Percentiles rank a stretch among this genome's conserved stretches.
These are phyloP conservation scores for Triticum timopheevii DNA, from an alignment of 176 grass and related monocot genomes.

Conservation along the genomic window DNA sequence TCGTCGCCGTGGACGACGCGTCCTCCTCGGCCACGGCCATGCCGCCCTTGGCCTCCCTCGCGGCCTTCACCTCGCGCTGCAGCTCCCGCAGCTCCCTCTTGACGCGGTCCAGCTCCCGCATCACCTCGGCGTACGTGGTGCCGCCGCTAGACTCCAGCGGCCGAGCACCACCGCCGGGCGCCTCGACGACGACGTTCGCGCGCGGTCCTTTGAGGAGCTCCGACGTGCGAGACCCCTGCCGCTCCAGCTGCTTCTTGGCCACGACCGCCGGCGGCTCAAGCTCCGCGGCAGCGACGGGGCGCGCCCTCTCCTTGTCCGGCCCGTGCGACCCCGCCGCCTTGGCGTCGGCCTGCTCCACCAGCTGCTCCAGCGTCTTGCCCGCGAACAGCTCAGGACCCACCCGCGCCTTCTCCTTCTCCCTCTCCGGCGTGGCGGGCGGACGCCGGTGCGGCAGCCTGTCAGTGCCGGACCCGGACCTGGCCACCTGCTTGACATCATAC, in stretches of 20 bases:
- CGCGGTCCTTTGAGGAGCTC: slow-evolving; percentile 16
- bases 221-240: slow-evolving; percentile 25
- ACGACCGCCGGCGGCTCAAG: slow-evolving; percentile 30
- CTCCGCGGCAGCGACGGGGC: slow-evolving; percentile 11
- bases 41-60: slow-evolving; percentile 36
- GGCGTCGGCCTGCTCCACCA: not conserved
- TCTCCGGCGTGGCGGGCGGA: slow-evolving; percentile 16
- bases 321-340: too few species aligned
- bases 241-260: slow-evolving; percentile 30
- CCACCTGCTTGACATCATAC: not conserved
- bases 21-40: not conserved
- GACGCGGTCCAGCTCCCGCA: slow-evolving; percentile 51
- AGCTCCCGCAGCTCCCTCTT: slow-evolving; percentile 67
- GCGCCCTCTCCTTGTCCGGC: slow-evolving; percentile 33
- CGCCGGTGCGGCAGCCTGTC: slow-evolving; percentile 14
- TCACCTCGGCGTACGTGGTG: slow-evolving; percentile 37
- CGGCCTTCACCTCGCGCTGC: slow-evolving; percentile 51
- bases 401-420: slow-evolving; percentile 15
- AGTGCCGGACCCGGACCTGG: not conserved
- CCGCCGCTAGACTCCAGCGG: not conserved
- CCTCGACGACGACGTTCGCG: not conserved
- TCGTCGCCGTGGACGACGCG: not conserved
- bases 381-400: not conserved
- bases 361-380: not conserved
- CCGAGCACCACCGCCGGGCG: not conserved